Evolutionary conservation across 495 filamentous ascomycete genomes (phyloP).

Genomic region (Cercophora newfieldiana): DNA sequence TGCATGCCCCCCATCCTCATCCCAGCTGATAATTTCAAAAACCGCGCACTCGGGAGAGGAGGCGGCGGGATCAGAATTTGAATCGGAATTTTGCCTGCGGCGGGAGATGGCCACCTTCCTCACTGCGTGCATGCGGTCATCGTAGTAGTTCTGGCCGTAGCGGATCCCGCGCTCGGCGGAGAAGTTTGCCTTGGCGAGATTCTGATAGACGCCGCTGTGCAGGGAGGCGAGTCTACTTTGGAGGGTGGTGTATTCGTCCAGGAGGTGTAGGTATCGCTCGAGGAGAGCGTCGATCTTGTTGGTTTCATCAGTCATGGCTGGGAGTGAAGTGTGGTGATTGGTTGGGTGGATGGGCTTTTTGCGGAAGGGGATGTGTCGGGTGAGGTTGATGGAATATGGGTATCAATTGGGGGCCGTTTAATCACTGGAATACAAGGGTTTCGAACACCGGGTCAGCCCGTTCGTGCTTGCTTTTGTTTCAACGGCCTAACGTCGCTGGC

Average conservation of each 20-base stretch:
- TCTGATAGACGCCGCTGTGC: conserved; percentile 54
- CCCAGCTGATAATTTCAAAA: background rate
- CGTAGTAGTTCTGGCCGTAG: conserved; percentile 69
- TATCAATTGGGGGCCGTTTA: background rate
- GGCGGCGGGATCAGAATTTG: too few species aligned
- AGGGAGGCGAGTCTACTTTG: conserved; percentile 54
- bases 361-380: background rate
- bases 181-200: conserved; percentile 72
- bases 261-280: conserved; percentile 65
- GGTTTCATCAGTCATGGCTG: background rate
- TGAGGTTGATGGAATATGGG: background rate
- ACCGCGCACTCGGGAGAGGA: background rate
- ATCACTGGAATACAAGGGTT: background rate
- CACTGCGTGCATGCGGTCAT: conserved; percentile 68
- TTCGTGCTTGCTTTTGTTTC: background rate
- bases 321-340: background rate
- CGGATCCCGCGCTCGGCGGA: conserved; percentile 58
- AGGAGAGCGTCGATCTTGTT: conserved; percentile 62
- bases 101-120: conserved; percentile 34
- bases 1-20: background rate
- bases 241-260: conserved; percentile 68
- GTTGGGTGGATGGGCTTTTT: background rate
- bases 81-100: background rate
- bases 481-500: background rate
- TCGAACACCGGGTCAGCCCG: background rate